Base-by-base conservation (phyloP, 768 basidiomycete species). In the Candolleomyces aberdarensis region DNA sequence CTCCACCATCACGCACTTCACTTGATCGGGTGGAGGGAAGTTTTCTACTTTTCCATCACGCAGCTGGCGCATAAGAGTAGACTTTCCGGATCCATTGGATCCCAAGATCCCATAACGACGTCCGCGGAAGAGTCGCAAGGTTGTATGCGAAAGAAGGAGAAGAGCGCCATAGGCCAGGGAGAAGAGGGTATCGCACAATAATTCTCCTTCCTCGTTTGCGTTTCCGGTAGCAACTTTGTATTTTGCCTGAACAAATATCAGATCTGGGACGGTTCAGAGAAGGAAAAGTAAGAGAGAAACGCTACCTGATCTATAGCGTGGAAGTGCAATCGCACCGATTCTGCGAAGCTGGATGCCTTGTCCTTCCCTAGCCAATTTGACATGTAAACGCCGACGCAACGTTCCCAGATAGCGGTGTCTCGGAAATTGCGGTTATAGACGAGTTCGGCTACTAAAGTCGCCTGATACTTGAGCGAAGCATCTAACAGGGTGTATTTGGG, bases 141-240 rank as follows among this genome's bases (percentile, higher is more conserved):
- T 89, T 26, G 96, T 98, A 75, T 98, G 96, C 49, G 96, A 98
- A 65, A 98, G 85, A 63, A 98, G 85, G 8, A 98, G 82, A 51
- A 98, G 83, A 55, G 96, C 93, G 66, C 96, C 96, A 71, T 98
- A 98, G 19, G 96, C 95, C 62, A 98, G 82, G 26, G 95, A 97
- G 78, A 98, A 98, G 47, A 94, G 83, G 1, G 95, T 95, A 72
- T 98, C 88, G 70, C 94, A 95, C 50, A 97, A 79, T 49, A 96
- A 74, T 71, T 95, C 92, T 62, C 89, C 94, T 74, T 92, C 93
- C 59, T 86, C 87, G 36, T 82, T 78, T 43, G 78, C 74, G 32
- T 75, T 80, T 64, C 73, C 70, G 19, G 71, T 59, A 31, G 70
- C 71, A 51, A 73, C 71, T 17, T 83, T 79, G 67, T 83, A 74